Percentiles rank a stretch among this genome's conserved stretches.
Conservation (phyloP, 2,329 filamentous ascomycete genomes). For the Xylariaceae sp. region DNA sequence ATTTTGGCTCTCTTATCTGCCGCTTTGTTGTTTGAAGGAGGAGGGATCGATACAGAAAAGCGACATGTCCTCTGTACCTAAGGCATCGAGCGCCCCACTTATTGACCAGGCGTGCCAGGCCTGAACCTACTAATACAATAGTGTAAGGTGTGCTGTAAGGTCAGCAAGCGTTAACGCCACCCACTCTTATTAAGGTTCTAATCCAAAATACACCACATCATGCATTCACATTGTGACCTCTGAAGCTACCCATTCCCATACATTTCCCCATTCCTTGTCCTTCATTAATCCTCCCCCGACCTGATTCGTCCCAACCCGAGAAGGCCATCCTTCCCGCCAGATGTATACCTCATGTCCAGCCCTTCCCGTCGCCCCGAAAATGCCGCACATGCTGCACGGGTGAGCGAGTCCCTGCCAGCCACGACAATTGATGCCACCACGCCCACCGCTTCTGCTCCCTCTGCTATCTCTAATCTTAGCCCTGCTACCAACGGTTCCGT, state of each 20-base stretch:
- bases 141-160: too few species aligned
- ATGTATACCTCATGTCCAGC: slow-evolving; percentile 56
- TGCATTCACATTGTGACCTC: slow-evolving; percentile 12
- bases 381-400: slow-evolving; percentile 42
- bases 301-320: slow-evolving; percentile 13
- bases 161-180: slow-evolving; percentile 11
- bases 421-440: slow-evolving; percentile 16
- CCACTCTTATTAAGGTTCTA: slow-evolving; percentile 7
- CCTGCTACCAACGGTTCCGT: slow-evolving; percentile 19
- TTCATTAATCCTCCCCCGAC: slow-evolving; percentile 5
- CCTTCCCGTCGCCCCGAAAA: slow-evolving; percentile 46
- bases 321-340: slow-evolving; percentile 30
- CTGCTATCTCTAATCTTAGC: too few species aligned
- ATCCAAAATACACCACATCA: slow-evolving; percentile 13
- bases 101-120: too few species aligned
- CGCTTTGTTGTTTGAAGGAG: too few species aligned
- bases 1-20: too few species aligned
- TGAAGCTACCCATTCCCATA: slow-evolving; percentile 15
- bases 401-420: slow-evolving; percentile 23
- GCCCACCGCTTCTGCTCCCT: slow-evolving; percentile 1
- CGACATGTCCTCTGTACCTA: too few species aligned
- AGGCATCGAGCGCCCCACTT: too few species aligned
- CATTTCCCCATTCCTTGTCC: slow-evolving; percentile 21
- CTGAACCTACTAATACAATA: slow-evolving; percentile 9
- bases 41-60: too few species aligned